Percentiles rank a stretch among this genome's conserved stretches.
Evolutionary conservation across 2,329 filamentous ascomycete species (phyloP).

Genomic region (Pyricularia pennisetigena): DNA sequence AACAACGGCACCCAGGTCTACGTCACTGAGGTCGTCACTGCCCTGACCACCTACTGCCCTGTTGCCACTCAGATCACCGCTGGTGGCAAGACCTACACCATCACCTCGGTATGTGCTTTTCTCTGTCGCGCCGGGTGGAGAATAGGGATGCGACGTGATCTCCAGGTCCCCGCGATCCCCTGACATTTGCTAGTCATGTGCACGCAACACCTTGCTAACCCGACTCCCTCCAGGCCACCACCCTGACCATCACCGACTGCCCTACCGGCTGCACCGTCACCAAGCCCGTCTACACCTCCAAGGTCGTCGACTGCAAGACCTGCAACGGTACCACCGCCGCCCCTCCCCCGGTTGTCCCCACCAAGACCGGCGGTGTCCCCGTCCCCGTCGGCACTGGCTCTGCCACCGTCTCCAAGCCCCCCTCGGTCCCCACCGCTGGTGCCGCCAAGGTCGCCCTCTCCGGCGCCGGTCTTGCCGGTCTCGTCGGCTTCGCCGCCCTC

Average conservation of each 20-base stretch:
- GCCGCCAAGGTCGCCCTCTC: conserved; percentile 49
- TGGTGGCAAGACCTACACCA: conserved; percentile 57
- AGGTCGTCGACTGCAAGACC: conserved; percentile 41
- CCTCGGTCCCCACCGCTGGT: conserved; percentile 39
- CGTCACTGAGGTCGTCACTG: conserved; percentile 57
- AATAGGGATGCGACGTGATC: too few species aligned
- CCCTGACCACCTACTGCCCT: conserved; percentile 66
- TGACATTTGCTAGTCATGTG: too few species aligned
- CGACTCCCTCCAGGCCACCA: conserved; percentile 41
- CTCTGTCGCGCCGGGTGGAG: neutral
- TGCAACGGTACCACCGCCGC: conserved; percentile 32
- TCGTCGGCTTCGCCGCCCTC: conserved; percentile 48
- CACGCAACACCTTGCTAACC: neutral
- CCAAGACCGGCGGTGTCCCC: conserved; percentile 26
- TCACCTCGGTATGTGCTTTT: conserved; percentile 44
- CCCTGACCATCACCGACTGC: conserved; percentile 56
- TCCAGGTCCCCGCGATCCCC: too few species aligned
- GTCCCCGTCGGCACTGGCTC: conserved; percentile 17
- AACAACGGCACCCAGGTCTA: conserved; percentile 33
- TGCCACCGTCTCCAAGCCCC: conserved; percentile 17
- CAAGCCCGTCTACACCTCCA: conserved; percentile 45
- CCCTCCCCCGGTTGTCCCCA: conserved; percentile 19
- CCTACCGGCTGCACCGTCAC: conserved; percentile 51
- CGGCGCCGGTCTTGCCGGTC: conserved; percentile 48
- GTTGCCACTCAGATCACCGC: conserved; percentile 53